A percentile compares a stretch with the other conserved stretches of the same genome.
phyloP scores from a whole-genome alignment of 257 asterid genomes.

The Solanum corneliomulleri region DNA sequence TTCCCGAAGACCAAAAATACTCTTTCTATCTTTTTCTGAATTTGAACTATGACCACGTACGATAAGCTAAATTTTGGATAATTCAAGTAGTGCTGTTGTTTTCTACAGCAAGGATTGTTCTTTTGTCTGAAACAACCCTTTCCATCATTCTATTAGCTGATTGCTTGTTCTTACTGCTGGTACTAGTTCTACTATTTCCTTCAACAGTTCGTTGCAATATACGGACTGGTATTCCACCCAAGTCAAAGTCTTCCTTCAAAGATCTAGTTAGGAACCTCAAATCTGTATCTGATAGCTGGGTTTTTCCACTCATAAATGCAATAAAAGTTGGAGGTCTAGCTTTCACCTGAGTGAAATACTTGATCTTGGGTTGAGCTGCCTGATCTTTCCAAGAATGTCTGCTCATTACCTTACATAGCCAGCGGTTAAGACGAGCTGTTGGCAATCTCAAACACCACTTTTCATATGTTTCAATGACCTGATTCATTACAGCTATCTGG shows the following conservation, averaged over 20 bases:
- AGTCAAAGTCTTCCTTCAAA: conserved; percentile 78
- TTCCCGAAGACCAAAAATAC: background rate
- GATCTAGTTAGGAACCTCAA: conserved; percentile 79
- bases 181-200: conserved; percentile 15
- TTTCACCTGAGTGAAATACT: conserved; percentile 93
- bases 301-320: conserved; percentile 71
- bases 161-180: conserved; percentile 23
- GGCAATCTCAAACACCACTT: conserved; percentile 85
- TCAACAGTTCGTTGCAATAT: conserved; percentile 58
- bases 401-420: conserved; percentile 94
- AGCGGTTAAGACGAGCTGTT: conserved; percentile 86
- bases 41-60: background rate
- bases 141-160: conserved; percentile 15
- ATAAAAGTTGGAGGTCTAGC: conserved; percentile 97
- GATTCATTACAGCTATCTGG: conserved; percentile 55
- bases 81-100: background rate
- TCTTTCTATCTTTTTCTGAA: background rate
- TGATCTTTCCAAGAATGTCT: conserved; percentile 94
- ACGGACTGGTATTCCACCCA: conserved; percentile 90
- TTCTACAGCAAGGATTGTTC: conserved; percentile 27
- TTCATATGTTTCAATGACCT: conserved; percentile 68
- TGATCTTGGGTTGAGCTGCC: conserved; percentile 89
- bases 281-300: conserved; percentile 58
- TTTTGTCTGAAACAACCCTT: conserved; percentile 50
- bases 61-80: background rate